A percentile compares a stretch with the other conserved stretches of the same genome.
These are phyloP conservation scores for Suillus decipiens DNA, from an alignment of 768 basidiomycete genomes.

Conservation along the genomic window DNA sequence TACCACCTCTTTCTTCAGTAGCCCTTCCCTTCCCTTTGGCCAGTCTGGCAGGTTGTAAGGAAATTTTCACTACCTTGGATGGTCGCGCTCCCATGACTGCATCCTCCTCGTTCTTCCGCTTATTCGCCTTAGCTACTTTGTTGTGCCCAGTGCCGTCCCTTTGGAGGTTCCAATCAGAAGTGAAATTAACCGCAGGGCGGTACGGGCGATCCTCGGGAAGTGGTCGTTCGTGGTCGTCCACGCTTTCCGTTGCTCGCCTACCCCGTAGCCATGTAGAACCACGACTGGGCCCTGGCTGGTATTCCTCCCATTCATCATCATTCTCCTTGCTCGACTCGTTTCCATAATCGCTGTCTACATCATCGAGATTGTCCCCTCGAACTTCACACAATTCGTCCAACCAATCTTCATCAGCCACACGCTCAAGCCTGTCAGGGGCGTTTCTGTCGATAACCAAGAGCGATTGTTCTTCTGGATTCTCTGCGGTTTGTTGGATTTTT, in stretches of 20 bases:
- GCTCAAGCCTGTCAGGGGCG: slow-evolving; percentile 23
- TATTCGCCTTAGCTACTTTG: slow-evolving; percentile 13
- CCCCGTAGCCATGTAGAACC: slow-evolving; percentile 15
- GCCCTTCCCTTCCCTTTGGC: slow-evolving; percentile 26
- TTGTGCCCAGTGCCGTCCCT: not conserved
- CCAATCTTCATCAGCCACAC: slow-evolving; percentile 23
- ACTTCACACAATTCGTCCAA: slow-evolving; percentile 30
- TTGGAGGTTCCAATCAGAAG: slow-evolving; percentile 1
- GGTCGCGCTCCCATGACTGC: slow-evolving; percentile 12
- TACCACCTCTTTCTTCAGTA: slow-evolving; percentile 8
- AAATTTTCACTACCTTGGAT: slow-evolving; percentile 16
- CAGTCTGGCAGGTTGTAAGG: slow-evolving; percentile 16
- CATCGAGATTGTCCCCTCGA: slow-evolving; percentile 26
- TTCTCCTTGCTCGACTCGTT: slow-evolving; percentile 18
- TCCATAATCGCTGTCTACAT: slow-evolving; percentile 17
- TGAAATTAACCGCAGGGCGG: not conserved
- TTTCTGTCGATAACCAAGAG: slow-evolving; percentile 32
- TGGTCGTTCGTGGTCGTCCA: slow-evolving; percentile 5
- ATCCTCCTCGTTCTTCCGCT: slow-evolving; percentile 12
- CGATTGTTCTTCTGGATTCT: slow-evolving; percentile 28
- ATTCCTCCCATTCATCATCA: slow-evolving; percentile 20
- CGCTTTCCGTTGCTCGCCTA: slow-evolving; percentile 1
- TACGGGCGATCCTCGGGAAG: slow-evolving; percentile 10
- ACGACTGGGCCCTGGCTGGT: slow-evolving; percentile 6
- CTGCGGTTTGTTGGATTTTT: not conserved